These are phyloP conservation scores for Lithospermum erythrorhizon DNA, from an alignment of 257 asterid species.

Conservation along the genomic window DNA sequence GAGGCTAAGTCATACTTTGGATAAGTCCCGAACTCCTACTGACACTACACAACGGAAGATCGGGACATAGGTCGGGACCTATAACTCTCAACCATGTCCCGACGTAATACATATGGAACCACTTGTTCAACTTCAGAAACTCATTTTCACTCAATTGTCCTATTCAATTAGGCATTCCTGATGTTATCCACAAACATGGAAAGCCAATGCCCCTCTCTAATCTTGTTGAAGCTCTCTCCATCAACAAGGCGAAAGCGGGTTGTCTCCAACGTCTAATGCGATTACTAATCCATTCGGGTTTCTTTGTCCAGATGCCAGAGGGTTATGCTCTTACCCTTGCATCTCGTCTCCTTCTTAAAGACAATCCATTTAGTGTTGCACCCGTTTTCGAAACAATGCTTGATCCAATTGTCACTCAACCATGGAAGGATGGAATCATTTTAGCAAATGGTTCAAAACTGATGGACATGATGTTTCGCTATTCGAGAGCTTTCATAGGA, in stretches of 20 bases:
- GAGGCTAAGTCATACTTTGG: no score
- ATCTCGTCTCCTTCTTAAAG: slow-evolving; percentile 12
- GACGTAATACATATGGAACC: slow-evolving; percentile 17
- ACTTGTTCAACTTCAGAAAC: slow-evolving; percentile 11
- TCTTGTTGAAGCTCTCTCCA: slow-evolving; percentile 11
- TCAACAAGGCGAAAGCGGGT: slow-evolving; percentile 6
- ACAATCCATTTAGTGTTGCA: slow-evolving; percentile 3
- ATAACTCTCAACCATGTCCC: no score
- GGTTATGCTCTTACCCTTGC: slow-evolving; percentile 17
- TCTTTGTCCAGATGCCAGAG: background rate
- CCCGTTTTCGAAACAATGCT: background rate
- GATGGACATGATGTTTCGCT: slow-evolving; percentile 4
- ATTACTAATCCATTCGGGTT: slow-evolving; percentile 11
- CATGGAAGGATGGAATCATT: slow-evolving; percentile 11
- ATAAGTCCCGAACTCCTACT: no score
- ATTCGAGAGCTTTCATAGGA: slow-evolving; percentile 14
- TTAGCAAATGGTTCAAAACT: slow-evolving; percentile 19
- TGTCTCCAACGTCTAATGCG: slow-evolving; percentile 13
- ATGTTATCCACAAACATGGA: slow-evolving; percentile 12
- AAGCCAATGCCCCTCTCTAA: slow-evolving; percentile 7
- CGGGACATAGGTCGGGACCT: no score
- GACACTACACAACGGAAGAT: no score
- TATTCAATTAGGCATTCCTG: slow-evolving; percentile 15
- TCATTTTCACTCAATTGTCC: slow-evolving; percentile 19
- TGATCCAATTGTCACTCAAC: slow-evolving; percentile 2